Evolutionary conservation across 306 rosid genomes (phyloP).

Genomic region (Betula pendula): DNA sequence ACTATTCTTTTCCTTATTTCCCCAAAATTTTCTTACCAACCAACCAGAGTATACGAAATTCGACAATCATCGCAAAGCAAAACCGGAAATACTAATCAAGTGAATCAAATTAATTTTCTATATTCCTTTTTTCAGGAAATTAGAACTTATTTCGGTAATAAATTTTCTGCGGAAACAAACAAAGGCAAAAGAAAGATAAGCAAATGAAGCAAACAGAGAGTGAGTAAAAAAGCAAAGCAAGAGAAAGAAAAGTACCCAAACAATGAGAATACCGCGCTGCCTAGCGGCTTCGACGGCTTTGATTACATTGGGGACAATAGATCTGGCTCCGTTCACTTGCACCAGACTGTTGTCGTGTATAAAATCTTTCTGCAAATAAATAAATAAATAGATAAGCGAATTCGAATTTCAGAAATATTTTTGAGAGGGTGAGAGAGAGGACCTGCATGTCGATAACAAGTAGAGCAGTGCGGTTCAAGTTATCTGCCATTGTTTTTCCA

Average conservation of each 20-base stretch:
- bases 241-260: slow-evolving; percentile 56
- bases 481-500: slow-evolving; percentile 43
- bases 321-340: slow-evolving; percentile 61
- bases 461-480: slow-evolving; percentile 55
- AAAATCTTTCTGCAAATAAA: slow-evolving; percentile 61
- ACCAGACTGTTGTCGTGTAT: slow-evolving; percentile 49
- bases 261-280: slow-evolving; percentile 61
- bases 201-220: not conserved
- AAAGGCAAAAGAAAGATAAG: not conserved
- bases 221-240: not conserved
- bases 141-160: too few relatives aligned
- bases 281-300: slow-evolving; percentile 65
- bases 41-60: slow-evolving; percentile 1
- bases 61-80: not conserved
- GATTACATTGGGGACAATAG: slow-evolving; percentile 68
- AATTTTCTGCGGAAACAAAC: too few relatives aligned
- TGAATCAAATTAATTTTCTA: not conserved
- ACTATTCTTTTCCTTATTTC: not conserved
- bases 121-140: too few relatives aligned
- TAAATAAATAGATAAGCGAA: slow-evolving; percentile 14
- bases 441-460: slow-evolving; percentile 92
- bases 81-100: not conserved
- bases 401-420: slow-evolving; percentile 12
- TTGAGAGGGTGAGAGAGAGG: not conserved
- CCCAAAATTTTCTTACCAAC: not conserved